A percentile compares a stretch with the other conserved stretches of the same genome.
phyloP scores from a whole-genome alignment of 2,329 filamentous ascomycete species.

The Arachnomyces sp. region DNA sequence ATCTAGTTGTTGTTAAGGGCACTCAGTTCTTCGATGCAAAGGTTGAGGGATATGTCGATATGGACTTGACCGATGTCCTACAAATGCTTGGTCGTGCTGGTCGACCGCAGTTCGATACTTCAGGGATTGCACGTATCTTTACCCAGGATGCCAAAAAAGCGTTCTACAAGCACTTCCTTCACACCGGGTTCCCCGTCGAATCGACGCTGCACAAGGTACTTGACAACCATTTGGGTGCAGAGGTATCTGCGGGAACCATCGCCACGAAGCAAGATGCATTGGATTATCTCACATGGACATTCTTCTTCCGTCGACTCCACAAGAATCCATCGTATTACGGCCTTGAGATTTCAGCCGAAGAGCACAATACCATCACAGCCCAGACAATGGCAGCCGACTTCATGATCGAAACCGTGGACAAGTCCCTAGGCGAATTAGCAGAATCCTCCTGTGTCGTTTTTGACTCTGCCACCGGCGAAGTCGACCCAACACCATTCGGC shows the following conservation, averaged over 20 bases:
- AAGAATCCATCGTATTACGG: constrained; percentile 99
- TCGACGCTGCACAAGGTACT: constrained; percentile 92
- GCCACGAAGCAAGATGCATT: constrained; percentile 92
- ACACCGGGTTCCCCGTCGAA: constrained; percentile 96
- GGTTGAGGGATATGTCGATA: constrained; percentile 94
- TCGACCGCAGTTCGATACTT: constrained; percentile 90
- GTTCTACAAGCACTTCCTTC: constrained; percentile 98
- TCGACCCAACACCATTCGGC: constrained; percentile 81
- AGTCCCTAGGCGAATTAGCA: constrained; percentile 71
- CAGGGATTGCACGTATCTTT: constrained; percentile 92
- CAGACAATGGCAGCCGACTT: constrained; percentile 86
- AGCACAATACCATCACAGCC: constrained; percentile 78
- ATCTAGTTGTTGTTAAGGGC: constrained; percentile 94
- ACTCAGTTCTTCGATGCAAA: constrained; percentile 98
- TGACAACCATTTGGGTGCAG: constrained; percentile 92
- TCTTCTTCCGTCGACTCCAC: constrained; percentile 94
- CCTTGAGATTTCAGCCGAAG: constrained; percentile 82
- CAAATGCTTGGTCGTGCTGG: constrained; percentile 97
- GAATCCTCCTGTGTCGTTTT: constrained; percentile 76
- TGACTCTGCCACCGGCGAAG: constrained; percentile 70
- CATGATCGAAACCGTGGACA: constrained; percentile 87
- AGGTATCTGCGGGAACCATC: constrained; percentile 88
- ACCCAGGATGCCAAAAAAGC: constrained; percentile 97
- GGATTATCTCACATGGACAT: constrained; percentile 98
- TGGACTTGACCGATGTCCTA: constrained; percentile 95